Base-by-base conservation (phyloP, 306 rosid genomes). In the Cucurbita ficifolia region DNA sequence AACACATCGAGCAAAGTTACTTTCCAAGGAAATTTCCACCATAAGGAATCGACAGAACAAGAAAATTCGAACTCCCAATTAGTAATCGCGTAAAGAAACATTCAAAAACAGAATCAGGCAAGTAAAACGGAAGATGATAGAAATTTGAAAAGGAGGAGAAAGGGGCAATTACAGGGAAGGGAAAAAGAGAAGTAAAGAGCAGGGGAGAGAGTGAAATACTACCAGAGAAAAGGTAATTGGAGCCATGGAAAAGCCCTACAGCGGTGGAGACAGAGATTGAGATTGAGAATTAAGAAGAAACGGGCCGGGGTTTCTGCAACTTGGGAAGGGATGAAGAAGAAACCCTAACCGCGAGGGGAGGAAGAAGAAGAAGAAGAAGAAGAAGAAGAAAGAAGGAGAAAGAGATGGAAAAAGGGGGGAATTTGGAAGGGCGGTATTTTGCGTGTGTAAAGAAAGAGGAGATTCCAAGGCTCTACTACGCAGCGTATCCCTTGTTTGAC, bases 321-420 rank as follows among this genome's bases (percentile, higher is more conserved):
- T 78, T 80, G 46, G 49, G 54, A 18, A 3, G 2, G n/a, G 50
- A 24, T 39, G 62, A 79, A 80, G 78, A 12, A 50, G 84, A 86
- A 92, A 92, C 96, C 97, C 96, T 92, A 89, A 77, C 81, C 82
- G 82, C 74, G 39, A 52, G 79, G 72, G 76, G 46, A 2, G 4
- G 22, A 36, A 61, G 56, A 45, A 42, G 16, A 50, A 58, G 50
- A 18, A 29, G 62, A 79, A 75, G 74, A 42, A 46, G 70, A 8
- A 12, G 73, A 18, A 22, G 1, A 39, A 75, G 60, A 64, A 77
- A 72, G 21, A 17, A 58, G 40, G 39, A 24, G 12, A 9, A 14
- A 24, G 29, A 24, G 29, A 24, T 24, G 29, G 29, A 24, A 11
- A 14, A 57, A 60, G 75, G 42, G 19, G 77, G 51, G 48, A 54